Evolutionary conservation across 257 asterid genomes (phyloP).

Genomic region (Marsdenia floribunda): DNA sequence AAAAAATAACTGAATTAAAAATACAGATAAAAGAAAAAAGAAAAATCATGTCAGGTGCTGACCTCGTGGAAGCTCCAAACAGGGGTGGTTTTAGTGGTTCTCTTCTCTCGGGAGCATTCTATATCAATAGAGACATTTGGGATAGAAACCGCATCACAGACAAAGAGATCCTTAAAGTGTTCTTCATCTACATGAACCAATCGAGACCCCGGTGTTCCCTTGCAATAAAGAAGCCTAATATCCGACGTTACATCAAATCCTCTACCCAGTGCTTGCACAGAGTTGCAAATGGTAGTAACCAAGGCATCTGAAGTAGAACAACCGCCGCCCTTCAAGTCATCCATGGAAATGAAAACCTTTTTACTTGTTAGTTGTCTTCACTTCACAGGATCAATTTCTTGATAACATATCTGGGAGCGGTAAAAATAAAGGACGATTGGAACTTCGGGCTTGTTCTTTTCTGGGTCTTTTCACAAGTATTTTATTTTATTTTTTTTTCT

Average conservation of each 20-base stretch:
- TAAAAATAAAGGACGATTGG: conserved; percentile 17
- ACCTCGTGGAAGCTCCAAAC: conserved; percentile 88
- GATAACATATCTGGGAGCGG: conserved; percentile 13
- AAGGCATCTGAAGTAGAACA: conserved; percentile 37
- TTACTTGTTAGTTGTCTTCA: neutral
- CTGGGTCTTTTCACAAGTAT: neutral
- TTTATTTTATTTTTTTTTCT: neutral
- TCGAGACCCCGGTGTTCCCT: conserved; percentile 86
- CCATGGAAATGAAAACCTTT: conserved; percentile 9
- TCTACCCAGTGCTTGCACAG: conserved; percentile 94
- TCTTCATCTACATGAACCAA: conserved; percentile 65
- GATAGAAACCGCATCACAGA: conserved; percentile 49
- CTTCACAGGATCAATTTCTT: conserved; percentile 6
- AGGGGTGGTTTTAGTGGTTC: conserved; percentile 50
- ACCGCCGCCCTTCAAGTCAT: conserved; percentile 10
- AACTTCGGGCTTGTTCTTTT: conserved; percentile 12
- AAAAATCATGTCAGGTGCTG: conserved; percentile 2
- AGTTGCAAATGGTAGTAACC: conserved; percentile 71
- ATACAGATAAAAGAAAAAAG: neutral
- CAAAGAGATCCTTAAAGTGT: conserved; percentile 42
- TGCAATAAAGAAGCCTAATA: conserved; percentile 87
- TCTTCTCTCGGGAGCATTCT: conserved; percentile 43
- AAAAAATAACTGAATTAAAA: neutral
- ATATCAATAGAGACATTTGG: conserved; percentile 85
- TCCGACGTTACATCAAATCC: conserved; percentile 98